A percentile compares a stretch with the other conserved stretches of the same genome.
These are phyloP conservation scores for Wickerhamiella nectarea DNA, from an alignment of 805 yeast species.

Conservation along the genomic window DNA sequence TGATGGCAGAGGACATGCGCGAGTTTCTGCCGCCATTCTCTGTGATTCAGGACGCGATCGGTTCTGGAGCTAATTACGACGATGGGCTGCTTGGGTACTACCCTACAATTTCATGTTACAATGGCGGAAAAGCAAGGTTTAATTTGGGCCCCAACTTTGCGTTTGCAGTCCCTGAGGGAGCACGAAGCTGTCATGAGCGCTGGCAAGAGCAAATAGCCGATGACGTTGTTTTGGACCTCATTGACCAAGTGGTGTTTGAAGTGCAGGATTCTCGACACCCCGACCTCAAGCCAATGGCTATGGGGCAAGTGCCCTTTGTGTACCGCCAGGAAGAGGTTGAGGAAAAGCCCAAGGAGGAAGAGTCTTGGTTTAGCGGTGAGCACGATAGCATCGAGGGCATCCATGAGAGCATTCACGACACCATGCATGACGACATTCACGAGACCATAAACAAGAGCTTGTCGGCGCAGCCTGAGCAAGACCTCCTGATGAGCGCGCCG, in stretches of 20 bases:
- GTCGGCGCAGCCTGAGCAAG: too few relatives aligned
- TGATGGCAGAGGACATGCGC: constrained; percentile 50
- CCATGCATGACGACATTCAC: too few relatives aligned
- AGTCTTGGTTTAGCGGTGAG: too few relatives aligned
- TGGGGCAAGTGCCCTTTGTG: neutral
- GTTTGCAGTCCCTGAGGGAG: constrained; percentile 18
- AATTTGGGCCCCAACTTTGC: constrained; percentile 53
- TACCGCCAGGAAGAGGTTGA: neutral
- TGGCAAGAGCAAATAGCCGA: constrained; percentile 63
- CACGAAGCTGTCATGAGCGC: constrained; percentile 43
- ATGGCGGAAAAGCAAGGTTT: constrained; percentile 60
- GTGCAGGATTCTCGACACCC: neutral
- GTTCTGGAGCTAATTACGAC: constrained; percentile 22
- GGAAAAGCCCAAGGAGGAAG: neutral
- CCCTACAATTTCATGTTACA: constrained; percentile 76
- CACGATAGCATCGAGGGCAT: too few relatives aligned
- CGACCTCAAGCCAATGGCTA: neutral
- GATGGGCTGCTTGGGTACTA: constrained; percentile 84
- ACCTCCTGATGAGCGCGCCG: too few relatives aligned
- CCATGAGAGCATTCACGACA: too few relatives aligned
- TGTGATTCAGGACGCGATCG: neutral
- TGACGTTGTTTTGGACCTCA: constrained; percentile 66
- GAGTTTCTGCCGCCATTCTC: constrained; percentile 74
- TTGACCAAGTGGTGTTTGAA: constrained; percentile 33
- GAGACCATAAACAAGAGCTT: too few relatives aligned